Percentiles rank a stretch among this genome's conserved stretches.
These are phyloP conservation scores for Xylaria curta DNA, from an alignment of 495 filamentous ascomycete species.

Conservation along the genomic window DNA sequence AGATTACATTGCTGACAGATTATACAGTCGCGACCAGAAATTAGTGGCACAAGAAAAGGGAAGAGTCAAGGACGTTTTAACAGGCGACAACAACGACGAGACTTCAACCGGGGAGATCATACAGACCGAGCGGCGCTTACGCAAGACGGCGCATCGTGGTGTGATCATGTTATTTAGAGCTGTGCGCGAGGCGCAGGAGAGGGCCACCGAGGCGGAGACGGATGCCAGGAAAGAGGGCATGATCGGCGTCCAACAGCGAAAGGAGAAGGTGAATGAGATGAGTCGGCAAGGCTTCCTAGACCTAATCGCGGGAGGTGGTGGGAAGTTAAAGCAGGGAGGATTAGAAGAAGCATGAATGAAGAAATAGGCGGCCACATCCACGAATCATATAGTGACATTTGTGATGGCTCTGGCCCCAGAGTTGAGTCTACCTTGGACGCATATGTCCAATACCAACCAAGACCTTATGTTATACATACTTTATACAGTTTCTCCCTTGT, in stretches of 20 bases:
- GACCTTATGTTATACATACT: slow-evolving; percentile 28
- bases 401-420: slow-evolving; percentile 32
- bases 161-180: slow-evolving; percentile 97
- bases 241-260: slow-evolving; percentile 71
- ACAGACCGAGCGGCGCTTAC: slow-evolving; percentile 79
- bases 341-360: slow-evolving; percentile 57
- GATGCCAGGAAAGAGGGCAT: slow-evolving; percentile 73
- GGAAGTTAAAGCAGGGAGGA: slow-evolving; percentile 56
- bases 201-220: slow-evolving; percentile 74
- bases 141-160: slow-evolving; percentile 87
- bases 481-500: slow-evolving; percentile 25
- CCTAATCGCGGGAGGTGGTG: slow-evolving; percentile 73
- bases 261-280: slow-evolving; percentile 91
- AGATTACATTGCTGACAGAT: background rate
- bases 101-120: slow-evolving; percentile 63
- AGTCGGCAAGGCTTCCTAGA: slow-evolving; percentile 95
- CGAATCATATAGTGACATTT: slow-evolving; percentile 33
- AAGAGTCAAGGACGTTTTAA: slow-evolving; percentile 80
- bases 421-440: slow-evolving; percentile 16
- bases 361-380: background rate
- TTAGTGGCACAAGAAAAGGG: slow-evolving; percentile 83
- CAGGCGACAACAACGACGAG: slow-evolving; percentile 51
- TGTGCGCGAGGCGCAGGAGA: slow-evolving; percentile 88
- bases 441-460: slow-evolving; percentile 14
- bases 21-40: slow-evolving; percentile 81